Evolutionary conservation across 768 basidiomycete species (phyloP), one percentile per base, ranked within the genome.

Genomic region (Podaxis pistillaris): DNA sequence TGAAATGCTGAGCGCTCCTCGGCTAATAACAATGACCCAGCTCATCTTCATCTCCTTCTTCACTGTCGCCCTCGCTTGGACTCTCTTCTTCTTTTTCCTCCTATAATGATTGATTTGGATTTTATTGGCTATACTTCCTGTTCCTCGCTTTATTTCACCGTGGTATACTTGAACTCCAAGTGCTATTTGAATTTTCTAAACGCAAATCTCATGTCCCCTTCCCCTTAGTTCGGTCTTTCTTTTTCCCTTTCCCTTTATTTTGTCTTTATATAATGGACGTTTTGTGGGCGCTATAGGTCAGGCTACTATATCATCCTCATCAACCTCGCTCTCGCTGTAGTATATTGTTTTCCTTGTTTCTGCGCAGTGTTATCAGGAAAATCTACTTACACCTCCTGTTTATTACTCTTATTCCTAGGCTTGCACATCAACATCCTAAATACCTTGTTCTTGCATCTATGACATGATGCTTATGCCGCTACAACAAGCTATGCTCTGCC

Each of bases 1-100:
- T 7, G 46, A 56, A 17, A 37, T 50, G 12, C 15, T 49, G 22
- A 38, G 36, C 22, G 33, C 49, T 24, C 61, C 61, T 28, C 54
- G 54, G 17, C 46, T 56, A 8, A 46, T 62, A 36, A 62, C 61
- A 9, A 38, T 40, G 17, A 17, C 55, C 13, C 61, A 62, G 19
- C 55, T 62, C 47, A 50, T 62, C 22, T 36, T 62, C 33, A 36
- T 62, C 19, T 38, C 49, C 22, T 17, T 56, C 11, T 37, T 62
- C 37, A 56, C 51, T 3, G 59, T 44, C 7, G 12, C 53, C 9
- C 19, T 53, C n/a, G 40, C 40, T n/a, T 41, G 37, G 24, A 41
- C 37, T n/a, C 50, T 60, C 9, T 60, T 60, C 37, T 52, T 41
- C 28, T 53, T 53, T 41, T 53, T 52, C 26, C 28, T 53, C 26